Evolutionary conservation across 75 land plant genomes (phyloP).

Genomic region (Isoetes taiwanensis): DNA sequence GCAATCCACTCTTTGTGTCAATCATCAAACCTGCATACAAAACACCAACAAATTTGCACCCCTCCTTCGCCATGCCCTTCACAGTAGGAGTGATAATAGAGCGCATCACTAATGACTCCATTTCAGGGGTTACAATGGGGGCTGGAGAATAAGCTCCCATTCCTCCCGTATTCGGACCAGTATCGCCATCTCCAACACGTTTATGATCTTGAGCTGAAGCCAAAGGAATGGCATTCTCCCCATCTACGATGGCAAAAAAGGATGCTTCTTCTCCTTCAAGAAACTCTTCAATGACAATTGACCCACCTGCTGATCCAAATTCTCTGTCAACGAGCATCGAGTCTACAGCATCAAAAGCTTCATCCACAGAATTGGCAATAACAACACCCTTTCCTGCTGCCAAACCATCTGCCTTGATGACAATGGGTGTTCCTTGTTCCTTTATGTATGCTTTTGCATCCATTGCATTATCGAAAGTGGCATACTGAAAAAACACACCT

Average conservation of each 20-base stretch:
- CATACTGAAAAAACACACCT: slow-evolving; percentile 47
- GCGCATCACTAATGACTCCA: slow-evolving; percentile 63
- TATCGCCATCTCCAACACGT: slow-evolving; percentile 95
- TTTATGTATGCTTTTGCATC: slow-evolving; percentile 70
- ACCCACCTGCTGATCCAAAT: slow-evolving; percentile 85
- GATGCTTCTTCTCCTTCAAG: slow-evolving; percentile 96
- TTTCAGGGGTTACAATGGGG: slow-evolving; percentile 55
- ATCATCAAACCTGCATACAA: slow-evolving; percentile 90
- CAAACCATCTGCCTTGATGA: slow-evolving; percentile 91
- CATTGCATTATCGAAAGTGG: slow-evolving; percentile 47
- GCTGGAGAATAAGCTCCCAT: slow-evolving; percentile 99
- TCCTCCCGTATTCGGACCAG: slow-evolving; percentile 96
- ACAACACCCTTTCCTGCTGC: slow-evolving; percentile 99
- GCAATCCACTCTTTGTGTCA: slow-evolving; percentile 70
- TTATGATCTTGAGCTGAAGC: slow-evolving; percentile 99
- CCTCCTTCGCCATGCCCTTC: slow-evolving; percentile 87
- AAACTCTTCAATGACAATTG: slow-evolving; percentile 75
- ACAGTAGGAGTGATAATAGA: slow-evolving; percentile 84
- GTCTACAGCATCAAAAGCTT: slow-evolving; percentile 80
- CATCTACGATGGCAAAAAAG: slow-evolving; percentile 93
- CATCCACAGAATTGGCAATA: slow-evolving; percentile 68
- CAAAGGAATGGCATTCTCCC: slow-evolving; percentile 75
- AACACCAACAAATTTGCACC: slow-evolving; percentile 82
- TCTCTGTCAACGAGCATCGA: slow-evolving; percentile 49
- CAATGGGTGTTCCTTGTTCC: slow-evolving; percentile 88